phyloP scores from a whole-genome alignment of 495 filamentous ascomycete genomes.

The Thozetella sp. region DNA sequence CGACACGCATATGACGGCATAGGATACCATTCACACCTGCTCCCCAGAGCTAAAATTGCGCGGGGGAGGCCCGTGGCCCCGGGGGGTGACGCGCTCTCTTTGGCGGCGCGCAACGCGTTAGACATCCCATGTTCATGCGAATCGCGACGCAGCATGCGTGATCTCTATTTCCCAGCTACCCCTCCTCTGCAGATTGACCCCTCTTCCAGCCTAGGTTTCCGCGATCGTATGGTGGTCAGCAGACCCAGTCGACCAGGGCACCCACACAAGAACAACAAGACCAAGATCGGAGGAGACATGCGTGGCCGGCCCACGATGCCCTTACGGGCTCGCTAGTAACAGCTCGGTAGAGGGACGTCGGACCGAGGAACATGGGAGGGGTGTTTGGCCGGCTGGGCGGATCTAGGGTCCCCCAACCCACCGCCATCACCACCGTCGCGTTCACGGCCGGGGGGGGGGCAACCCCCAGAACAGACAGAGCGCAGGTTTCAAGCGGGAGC shows the following conservation, averaged over 20 bases:
- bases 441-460: not conserved
- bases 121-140: not conserved
- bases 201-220: not conserved
- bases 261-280: not conserved
- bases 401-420: too few relatives aligned
- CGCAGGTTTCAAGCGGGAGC: not conserved
- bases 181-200: not conserved
- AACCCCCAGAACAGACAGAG: not conserved
- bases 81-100: not conserved
- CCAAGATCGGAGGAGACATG: not conserved
- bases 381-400: too few relatives aligned
- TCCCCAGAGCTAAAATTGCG: not conserved
- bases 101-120: not conserved
- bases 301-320: not conserved
- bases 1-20: not conserved
- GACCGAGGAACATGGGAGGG: too few relatives aligned
- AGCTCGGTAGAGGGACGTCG: too few relatives aligned
- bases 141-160: not conserved
- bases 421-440: too few relatives aligned
- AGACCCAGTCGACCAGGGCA: not conserved
- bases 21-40: not conserved
- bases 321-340: too few relatives aligned
- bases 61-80: not conserved
- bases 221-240: conserved; percentile 2
- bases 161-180: not conserved